Conservation (phyloP, 1,284 basidiomycete species). For the Tilletiaria anomala region DNA sequence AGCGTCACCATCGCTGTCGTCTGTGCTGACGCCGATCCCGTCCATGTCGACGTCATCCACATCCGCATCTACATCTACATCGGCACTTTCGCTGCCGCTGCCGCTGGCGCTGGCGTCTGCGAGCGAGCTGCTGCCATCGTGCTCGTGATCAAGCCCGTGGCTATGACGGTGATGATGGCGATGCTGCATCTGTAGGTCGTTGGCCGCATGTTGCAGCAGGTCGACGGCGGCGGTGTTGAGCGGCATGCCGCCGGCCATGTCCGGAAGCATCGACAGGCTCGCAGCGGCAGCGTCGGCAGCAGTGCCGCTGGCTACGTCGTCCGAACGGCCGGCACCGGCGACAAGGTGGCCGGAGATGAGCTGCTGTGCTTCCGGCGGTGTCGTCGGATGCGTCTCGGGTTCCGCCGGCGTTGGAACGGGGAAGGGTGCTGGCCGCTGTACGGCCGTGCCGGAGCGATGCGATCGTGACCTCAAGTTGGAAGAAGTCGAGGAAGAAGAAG, state of each 20-base stretch:
- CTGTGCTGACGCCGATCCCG: neutral
- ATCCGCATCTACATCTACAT: constrained; percentile 29
- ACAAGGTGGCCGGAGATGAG: too few species aligned
- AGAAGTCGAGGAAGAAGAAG: too few species aligned
- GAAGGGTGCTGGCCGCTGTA: too few species aligned
- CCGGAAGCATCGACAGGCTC: too few species aligned
- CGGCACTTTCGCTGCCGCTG: constrained; percentile 31
- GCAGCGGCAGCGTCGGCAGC: too few species aligned
- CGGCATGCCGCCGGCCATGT: constrained; percentile 9
- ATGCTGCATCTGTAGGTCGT: too few species aligned
- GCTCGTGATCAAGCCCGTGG: neutral
- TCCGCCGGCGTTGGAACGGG: constrained; percentile 4
- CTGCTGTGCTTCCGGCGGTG: constrained; percentile 12
- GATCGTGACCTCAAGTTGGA: too few species aligned
- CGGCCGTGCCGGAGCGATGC: too few species aligned
- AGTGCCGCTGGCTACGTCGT: too few species aligned
- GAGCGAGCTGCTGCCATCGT: constrained; percentile 3
- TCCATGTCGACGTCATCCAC: constrained; percentile 12
- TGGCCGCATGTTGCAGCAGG: too few species aligned
- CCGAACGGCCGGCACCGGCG: too few species aligned
- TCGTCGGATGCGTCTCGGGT: constrained; percentile 15
- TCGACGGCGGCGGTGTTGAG: neutral
- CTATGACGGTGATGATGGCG: neutral
- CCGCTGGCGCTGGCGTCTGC: constrained; percentile 15
- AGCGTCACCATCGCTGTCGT: neutral